phyloP scores from a whole-genome alignment of 2,329 filamentous ascomycete genomes.

The Ophiosphaerella korrae region DNA sequence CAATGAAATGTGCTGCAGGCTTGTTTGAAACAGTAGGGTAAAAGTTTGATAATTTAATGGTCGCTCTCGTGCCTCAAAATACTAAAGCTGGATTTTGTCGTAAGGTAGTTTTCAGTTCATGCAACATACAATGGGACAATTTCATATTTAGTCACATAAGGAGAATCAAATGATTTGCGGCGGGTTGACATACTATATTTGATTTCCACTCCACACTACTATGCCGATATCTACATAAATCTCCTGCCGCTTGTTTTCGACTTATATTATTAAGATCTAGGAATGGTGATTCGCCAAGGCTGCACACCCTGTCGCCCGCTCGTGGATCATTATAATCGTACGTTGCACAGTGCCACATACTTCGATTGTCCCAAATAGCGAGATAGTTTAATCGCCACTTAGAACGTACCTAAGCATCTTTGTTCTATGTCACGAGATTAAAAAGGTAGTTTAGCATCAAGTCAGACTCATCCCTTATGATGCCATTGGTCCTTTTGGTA shows the following conservation, averaged over 20 bases:
- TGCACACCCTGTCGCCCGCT: slow-evolving; percentile 57
- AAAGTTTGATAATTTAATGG: too few species aligned
- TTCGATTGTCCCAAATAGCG: slow-evolving; percentile 71
- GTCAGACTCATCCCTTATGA: slow-evolving; percentile 53
- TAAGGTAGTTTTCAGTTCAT: too few species aligned
- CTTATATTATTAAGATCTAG: slow-evolving; percentile 57
- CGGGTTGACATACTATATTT: too few species aligned
- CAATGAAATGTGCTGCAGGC: too few species aligned
- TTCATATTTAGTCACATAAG: too few species aligned
- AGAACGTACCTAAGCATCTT: slow-evolving; percentile 59
- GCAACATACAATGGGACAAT: too few species aligned
- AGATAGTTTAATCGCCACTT: slow-evolving; percentile 48
- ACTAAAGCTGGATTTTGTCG: too few species aligned
- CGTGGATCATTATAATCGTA: slow-evolving; percentile 65
- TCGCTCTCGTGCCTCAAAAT: too few species aligned
- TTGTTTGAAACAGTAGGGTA: too few species aligned
- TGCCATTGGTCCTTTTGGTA: slow-evolving; percentile 51
- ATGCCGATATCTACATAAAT: too few species aligned
- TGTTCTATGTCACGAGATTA: slow-evolving; percentile 55
- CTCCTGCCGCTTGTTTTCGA: slow-evolving; percentile 53
- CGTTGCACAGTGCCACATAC: slow-evolving; percentile 64
- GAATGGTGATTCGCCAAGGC: slow-evolving; percentile 63
- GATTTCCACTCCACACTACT: too few species aligned
- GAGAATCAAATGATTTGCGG: too few species aligned
- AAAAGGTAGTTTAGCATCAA: slow-evolving; percentile 50